Evolutionary conservation across 306 rosid species (phyloP), one percentile per base, ranked within the genome.

Genomic region (Corylus americana): DNA sequence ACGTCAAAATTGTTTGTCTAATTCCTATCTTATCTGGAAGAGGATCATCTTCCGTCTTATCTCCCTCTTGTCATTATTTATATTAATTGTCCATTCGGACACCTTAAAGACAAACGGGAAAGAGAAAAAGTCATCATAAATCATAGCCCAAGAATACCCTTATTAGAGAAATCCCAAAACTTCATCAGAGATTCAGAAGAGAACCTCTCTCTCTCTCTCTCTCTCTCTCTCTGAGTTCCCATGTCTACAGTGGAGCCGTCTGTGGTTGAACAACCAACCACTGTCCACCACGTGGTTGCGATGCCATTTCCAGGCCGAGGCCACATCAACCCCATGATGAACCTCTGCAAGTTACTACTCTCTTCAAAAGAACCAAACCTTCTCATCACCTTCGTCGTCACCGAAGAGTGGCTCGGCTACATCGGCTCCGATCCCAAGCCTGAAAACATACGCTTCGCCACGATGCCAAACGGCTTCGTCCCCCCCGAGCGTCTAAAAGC

Each of bases 231-330:
- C 62, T 8, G 20, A 20, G 27, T 9, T 58, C 64, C 10, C 25
- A 58, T 25, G 12, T 7, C 63, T 11, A 59, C 29, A 12, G 7
- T 42, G 45, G 66, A 59, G 12, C 11, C 29, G 4, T 47, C 55
- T 3, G 53, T 10, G 1, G 49, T 10, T 4, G 42, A 79, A 1
- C n/a, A 79, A 1, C n/a, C 58, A 64, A 31, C 4, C 18, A 1
- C 61, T 5, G 37, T 73, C 59, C 57, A 61, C 70, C 88, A 87
- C 84, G 45, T 81, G n/a, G 78, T 81, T 54, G 88, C 82, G 4
- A 22, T 84, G 78, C 88, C 90, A 2, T 84, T 12, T 45, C 90
- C 90, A 11, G 84, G 85, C 42, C 49, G 84, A 47, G 86, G 90
- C 35, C 87, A 83, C 57, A 37, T 87, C 63, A 84, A 87, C 70